Conservation (phyloP, 2,329 filamentous ascomycete species). For the Elsinoe arachidis region DNA sequence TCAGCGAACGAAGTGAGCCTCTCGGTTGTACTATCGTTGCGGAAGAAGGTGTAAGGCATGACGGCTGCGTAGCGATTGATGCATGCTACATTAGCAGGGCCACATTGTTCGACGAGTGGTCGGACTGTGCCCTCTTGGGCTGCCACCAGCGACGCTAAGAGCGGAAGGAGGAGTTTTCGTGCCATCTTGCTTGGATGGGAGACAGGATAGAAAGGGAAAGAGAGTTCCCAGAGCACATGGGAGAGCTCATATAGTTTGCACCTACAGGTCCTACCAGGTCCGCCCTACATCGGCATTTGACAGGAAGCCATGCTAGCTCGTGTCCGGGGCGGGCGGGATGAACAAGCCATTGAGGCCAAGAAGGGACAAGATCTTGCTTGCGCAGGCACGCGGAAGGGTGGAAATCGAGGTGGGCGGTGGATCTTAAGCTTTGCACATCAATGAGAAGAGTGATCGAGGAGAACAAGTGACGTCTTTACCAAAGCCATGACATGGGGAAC, state of each 20-base stretch:
- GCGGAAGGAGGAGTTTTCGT: background rate
- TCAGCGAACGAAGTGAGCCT: slow-evolving; percentile 34
- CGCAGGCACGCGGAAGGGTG: background rate
- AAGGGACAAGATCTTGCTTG: slow-evolving; percentile 2
- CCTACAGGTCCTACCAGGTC: background rate
- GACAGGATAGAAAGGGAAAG: background rate
- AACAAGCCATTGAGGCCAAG: background rate
- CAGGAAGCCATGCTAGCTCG: background rate
- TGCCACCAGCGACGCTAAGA: background rate
- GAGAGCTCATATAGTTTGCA: background rate
- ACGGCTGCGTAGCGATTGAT: slow-evolving; percentile 32
- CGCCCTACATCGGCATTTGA: slow-evolving; percentile 4
- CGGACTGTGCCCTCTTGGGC: slow-evolving; percentile 6
- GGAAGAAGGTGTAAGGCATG: slow-evolving; percentile 33
- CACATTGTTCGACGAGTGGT: slow-evolving; percentile 12
- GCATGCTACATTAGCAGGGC: slow-evolving; percentile 26
- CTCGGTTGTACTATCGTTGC: slow-evolving; percentile 27
- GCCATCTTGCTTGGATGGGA: background rate
- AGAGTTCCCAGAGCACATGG: background rate
- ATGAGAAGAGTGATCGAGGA: background rate
- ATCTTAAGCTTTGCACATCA: slow-evolving; percentile 10
- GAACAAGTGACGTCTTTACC: slow-evolving; percentile 1
- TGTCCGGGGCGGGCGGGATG: background rate
- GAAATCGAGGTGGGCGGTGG: slow-evolving; percentile 1
- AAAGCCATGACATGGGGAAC: background rate